These are phyloP conservation scores for Parmales sp. DNA, from an alignment of 108 stramenopile species.

Conservation along the genomic window DNA sequence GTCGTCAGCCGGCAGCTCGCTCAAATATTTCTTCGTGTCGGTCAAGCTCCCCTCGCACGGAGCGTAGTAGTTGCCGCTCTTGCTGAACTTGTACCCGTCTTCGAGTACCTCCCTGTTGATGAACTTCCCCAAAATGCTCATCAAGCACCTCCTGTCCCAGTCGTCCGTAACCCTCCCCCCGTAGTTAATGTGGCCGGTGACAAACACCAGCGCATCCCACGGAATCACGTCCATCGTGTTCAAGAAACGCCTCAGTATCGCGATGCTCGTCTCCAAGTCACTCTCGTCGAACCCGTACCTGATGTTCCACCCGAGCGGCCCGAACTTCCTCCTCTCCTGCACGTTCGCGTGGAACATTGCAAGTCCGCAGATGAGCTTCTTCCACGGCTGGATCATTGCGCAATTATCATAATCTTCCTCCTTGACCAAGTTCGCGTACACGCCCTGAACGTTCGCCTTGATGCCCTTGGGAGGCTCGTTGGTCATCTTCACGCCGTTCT, in stretches of 20 bases:
- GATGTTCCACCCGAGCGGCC: conserved; percentile 57
- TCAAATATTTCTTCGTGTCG: conserved; percentile 25
- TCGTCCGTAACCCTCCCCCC: conserved; percentile 61
- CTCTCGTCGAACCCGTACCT: conserved; percentile 56
- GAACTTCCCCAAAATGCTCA: conserved; percentile 43
- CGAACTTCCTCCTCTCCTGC: conserved; percentile 55
- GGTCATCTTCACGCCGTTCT: conserved; percentile 39
- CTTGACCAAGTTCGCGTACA: conserved; percentile 37
- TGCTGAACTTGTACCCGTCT: conserved; percentile 34
- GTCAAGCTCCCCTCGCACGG: conserved; percentile 27
- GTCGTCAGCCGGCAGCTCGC: conserved; percentile 32
- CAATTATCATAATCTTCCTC: conserved; percentile 35
- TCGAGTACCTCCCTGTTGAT: conserved; percentile 30
- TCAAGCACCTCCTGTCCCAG: conserved; percentile 48
- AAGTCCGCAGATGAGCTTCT: conserved; percentile 38
- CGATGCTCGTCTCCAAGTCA: conserved; percentile 45
- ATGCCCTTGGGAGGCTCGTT: conserved; percentile 41
- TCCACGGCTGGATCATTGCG: conserved; percentile 28
- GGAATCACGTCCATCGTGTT: conserved; percentile 41
- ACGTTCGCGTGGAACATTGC: conserved; percentile 56
- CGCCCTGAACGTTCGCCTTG: conserved; percentile 30
- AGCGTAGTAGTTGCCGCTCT: conserved; percentile 36
- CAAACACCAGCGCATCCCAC: conserved; percentile 50
- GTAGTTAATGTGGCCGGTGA: conserved; percentile 63
- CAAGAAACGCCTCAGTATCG: conserved; percentile 39